phyloP scores from a whole-genome alignment of 2,329 filamentous ascomycete species.

The Leptographium radiaticola region DNA sequence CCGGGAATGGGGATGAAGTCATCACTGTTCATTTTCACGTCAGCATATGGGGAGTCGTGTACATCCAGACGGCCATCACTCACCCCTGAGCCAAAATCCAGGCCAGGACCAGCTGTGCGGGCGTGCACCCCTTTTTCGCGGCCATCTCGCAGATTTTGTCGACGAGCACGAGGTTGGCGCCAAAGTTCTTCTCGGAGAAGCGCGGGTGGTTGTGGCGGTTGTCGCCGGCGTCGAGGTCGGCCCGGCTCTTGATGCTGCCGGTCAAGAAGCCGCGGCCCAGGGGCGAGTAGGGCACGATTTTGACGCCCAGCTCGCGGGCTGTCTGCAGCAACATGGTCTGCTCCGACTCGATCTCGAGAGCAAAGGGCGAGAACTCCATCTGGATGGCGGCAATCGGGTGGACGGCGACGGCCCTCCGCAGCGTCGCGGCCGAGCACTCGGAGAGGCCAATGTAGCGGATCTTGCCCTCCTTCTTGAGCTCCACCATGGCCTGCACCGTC shows the following conservation, averaged over 20 bases:
- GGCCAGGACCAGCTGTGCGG: conserved; percentile 39
- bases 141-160: conserved; percentile 27
- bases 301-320: conserved; percentile 32
- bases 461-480: conserved; percentile 23
- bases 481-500: conserved; percentile 31
- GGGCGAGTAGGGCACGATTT: conserved; percentile 45
- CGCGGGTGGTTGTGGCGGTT: conserved; percentile 19
- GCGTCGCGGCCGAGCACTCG: conserved; percentile 27
- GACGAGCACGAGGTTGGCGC: conserved; percentile 32
- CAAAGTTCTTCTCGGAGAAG: conserved; percentile 25
- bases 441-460: conserved; percentile 33
- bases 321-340: conserved; percentile 21
- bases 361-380: conserved; percentile 36
- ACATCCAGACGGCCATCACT: neutral
- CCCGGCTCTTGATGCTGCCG: conserved; percentile 29
- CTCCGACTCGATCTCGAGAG: conserved; percentile 29
- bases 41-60: neutral
- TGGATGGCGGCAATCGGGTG: conserved; percentile 34
- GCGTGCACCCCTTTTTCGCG: conserved; percentile 23
- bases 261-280: conserved; percentile 46
- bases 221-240: neutral
- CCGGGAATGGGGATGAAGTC: conserved; percentile 26
- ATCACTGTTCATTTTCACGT: conserved; percentile 9
- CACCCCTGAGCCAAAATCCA: conserved; percentile 38
- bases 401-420: conserved; percentile 34